Conservation (phyloP, 2,329 filamentous ascomycete species). For the Shiraia sp. region DNA sequence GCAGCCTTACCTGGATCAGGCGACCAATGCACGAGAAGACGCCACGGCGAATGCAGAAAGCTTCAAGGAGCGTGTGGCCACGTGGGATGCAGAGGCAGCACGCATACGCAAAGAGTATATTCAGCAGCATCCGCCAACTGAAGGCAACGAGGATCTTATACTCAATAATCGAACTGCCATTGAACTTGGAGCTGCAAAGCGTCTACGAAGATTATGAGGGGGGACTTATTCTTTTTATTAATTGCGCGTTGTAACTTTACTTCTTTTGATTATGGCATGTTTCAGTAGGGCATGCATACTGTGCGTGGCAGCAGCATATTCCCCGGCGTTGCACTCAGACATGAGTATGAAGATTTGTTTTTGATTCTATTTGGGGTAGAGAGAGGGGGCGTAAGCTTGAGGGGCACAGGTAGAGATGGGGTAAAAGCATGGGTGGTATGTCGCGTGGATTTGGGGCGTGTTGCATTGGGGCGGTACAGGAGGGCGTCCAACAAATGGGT, state of each 20-base stretch:
- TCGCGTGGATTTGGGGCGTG: too few species aligned
- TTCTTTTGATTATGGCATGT: background rate
- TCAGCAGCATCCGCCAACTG: constrained; percentile 37
- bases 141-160: constrained; percentile 32
- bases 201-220: constrained; percentile 32
- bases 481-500: constrained; percentile 1
- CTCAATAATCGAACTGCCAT: constrained; percentile 44
- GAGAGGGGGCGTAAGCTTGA: too few species aligned
- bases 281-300: constrained; percentile 10
- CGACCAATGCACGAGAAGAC: constrained; percentile 68
- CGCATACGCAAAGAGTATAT: constrained; percentile 51
- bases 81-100: constrained; percentile 73
- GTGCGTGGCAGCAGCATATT: constrained; percentile 28
- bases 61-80: constrained; percentile 64
- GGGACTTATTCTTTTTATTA: background rate
- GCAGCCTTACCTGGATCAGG: constrained; percentile 76
- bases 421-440: too few species aligned
- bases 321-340: constrained; percentile 23
- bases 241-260: constrained; percentile 22
- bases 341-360: too few species aligned
- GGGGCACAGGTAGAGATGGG: too few species aligned
- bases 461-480: too few species aligned
- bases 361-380: too few species aligned
- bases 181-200: constrained; percentile 42
- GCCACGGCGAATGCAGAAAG: constrained; percentile 62